Evolutionary conservation across 2,329 filamentous ascomycete genomes (phyloP).

Genomic region (Aspergillus hortae): DNA sequence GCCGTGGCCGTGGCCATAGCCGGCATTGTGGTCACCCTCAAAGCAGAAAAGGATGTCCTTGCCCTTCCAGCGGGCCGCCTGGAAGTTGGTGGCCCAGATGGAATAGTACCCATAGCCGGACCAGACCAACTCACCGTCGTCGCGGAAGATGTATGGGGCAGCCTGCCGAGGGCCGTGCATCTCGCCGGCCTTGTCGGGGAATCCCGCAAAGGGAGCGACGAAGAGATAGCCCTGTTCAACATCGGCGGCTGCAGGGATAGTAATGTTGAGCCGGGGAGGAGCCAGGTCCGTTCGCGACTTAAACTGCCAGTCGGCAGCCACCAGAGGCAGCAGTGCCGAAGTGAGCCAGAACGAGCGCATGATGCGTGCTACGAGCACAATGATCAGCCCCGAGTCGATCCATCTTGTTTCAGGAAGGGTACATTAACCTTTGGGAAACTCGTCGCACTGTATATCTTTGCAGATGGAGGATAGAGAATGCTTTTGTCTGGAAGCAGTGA

Average conservation of each 20-base stretch:
- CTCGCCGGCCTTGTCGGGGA: slow-evolving; percentile 15
- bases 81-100: slow-evolving; percentile 55
- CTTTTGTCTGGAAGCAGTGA: too few species aligned
- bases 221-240: slow-evolving; percentile 39
- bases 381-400: slow-evolving; percentile 23
- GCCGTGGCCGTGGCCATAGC: slow-evolving; percentile 54
- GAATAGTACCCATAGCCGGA: slow-evolving; percentile 53
- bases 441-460: slow-evolving; percentile 12
- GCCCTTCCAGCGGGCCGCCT: slow-evolving; percentile 46
- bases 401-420: slow-evolving; percentile 22
- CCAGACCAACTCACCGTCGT: slow-evolving; percentile 56
- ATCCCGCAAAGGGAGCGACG: slow-evolving; percentile 34
- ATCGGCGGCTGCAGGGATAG: slow-evolving; percentile 32
- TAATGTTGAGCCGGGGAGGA: slow-evolving; percentile 41
- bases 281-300: slow-evolving; percentile 48
- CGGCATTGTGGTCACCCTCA: slow-evolving; percentile 51
- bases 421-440: slow-evolving; percentile 30
- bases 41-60: slow-evolving; percentile 53
- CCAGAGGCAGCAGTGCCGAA: slow-evolving; percentile 18
- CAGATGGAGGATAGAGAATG: background rate
- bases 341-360: slow-evolving; percentile 10
- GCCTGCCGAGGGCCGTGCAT: slow-evolving; percentile 45
- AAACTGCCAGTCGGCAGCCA: slow-evolving; percentile 45
- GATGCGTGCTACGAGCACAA: slow-evolving; percentile 14
- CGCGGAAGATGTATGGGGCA: slow-evolving; percentile 54